phyloP scores from a whole-genome alignment of 2,329 filamentous ascomycete genomes.

The Teratosphaeria viscida region DNA sequence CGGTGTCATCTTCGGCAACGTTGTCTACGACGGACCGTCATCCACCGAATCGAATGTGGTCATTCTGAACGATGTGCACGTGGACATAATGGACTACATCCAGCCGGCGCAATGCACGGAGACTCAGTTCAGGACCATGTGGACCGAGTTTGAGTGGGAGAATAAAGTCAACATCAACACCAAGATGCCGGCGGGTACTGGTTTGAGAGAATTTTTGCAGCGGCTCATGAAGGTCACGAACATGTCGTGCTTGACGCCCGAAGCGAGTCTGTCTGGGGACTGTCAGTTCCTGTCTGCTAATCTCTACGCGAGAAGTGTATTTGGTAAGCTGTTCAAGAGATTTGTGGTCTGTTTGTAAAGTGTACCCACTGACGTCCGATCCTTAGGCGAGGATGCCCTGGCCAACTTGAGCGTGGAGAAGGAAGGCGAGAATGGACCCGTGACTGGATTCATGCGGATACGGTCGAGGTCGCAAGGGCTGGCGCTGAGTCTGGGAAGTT shows the following conservation, averaged over 20 bases:
- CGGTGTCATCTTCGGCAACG: conserved; percentile 96
- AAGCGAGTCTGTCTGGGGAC: conserved; percentile 91
- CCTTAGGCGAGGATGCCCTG: conserved; percentile 84
- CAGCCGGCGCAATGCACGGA: conserved; percentile 93
- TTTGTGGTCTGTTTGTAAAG: not conserved
- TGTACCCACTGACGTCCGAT: not conserved
- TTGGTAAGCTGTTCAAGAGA: conserved; percentile 59
- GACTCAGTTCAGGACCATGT: conserved; percentile 99
- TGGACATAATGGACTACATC: conserved; percentile 99
- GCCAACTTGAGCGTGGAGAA: conserved; percentile 97
- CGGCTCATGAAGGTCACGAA: conserved; percentile 96
- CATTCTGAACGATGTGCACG: conserved; percentile 94
- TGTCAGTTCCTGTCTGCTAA: conserved; percentile 98
- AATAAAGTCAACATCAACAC: conserved; percentile 99
- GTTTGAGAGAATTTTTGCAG: conserved; percentile 79
- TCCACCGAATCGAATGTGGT: conserved; percentile 92
- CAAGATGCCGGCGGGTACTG: conserved; percentile 63
- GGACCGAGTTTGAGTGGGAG: conserved; percentile 99
- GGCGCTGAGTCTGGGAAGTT: conserved; percentile 80
- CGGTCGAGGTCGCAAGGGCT: conserved; percentile 92
- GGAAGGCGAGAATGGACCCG: conserved; percentile 86
- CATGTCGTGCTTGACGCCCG: conserved; percentile 95
- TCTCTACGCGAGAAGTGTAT: conserved; percentile 90
- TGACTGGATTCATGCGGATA: conserved; percentile 96
- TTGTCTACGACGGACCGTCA: conserved; percentile 90